phyloP scores from a whole-genome alignment of 305 asterid species.

The Nicotiana rustica region DNA sequence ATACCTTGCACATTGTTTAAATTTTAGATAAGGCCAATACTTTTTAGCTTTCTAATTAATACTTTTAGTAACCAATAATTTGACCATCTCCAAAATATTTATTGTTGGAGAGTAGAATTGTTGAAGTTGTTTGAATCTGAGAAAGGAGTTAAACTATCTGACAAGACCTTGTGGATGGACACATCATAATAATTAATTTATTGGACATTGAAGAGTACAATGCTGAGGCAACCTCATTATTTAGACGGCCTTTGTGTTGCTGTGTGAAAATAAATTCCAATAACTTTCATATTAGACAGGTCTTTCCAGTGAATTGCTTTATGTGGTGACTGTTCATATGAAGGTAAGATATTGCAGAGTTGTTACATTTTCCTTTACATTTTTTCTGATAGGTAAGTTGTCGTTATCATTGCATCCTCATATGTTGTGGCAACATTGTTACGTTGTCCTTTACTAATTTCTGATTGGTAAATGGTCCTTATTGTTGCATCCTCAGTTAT shows the following conservation, averaged over 20 bases:
- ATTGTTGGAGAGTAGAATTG: slow-evolving; percentile 15
- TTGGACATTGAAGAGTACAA: neutral
- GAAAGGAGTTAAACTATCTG: neutral
- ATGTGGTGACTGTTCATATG: neutral
- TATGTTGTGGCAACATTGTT: slow-evolving; percentile 21
- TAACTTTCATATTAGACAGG: neutral
- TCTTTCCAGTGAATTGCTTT: slow-evolving; percentile 7
- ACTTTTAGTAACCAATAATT: neutral
- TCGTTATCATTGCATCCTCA: slow-evolving; percentile 24
- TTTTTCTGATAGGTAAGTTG: slow-evolving; percentile 9
- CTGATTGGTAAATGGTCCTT: slow-evolving; percentile 13
- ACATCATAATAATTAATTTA: neutral
- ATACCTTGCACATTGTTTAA: neutral
- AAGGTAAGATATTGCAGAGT: neutral
- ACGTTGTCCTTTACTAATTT: neutral
- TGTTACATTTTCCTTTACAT: slow-evolving; percentile 19
- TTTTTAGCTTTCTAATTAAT: neutral
- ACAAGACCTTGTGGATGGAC: neutral
- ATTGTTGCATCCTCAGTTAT: slow-evolving; percentile 14
- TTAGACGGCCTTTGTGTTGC: neutral
- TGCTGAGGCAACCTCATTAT: neutral
- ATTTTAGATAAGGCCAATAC: neutral
- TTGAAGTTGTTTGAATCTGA: neutral
- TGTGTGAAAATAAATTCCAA: slow-evolving; percentile 15
- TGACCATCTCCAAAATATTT: neutral